Conservation (phyloP, 192 early-diverging fungal genomes). For the Coemansia sp. region DNA sequence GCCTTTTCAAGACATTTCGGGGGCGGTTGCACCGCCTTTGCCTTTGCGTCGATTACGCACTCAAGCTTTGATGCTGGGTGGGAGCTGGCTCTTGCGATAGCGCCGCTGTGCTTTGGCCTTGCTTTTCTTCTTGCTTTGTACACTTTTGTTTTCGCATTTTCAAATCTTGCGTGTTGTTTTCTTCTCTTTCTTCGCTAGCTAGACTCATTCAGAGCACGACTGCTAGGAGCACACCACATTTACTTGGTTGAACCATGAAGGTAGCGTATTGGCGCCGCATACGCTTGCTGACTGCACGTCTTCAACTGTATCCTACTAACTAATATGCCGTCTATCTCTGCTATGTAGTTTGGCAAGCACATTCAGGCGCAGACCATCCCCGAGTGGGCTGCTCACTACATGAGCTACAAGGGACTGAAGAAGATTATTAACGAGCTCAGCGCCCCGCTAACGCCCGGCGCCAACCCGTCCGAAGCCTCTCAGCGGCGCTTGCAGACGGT, state of each 20-base stretch:
- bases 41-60: background rate
- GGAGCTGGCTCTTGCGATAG: background rate
- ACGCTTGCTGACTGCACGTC: background rate
- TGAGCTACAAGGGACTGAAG: constrained; percentile 98
- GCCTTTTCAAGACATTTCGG: no score
- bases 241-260: background rate
- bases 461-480: constrained; percentile 35
- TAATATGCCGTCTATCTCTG: background rate
- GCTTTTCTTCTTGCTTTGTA: background rate
- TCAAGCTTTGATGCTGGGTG: background rate
- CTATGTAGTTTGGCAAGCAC: constrained; percentile 91
- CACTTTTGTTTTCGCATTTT: background rate
- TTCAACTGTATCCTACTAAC: background rate
- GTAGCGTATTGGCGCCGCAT: background rate
- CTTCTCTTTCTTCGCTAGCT: background rate
- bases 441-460: constrained; percentile 50
- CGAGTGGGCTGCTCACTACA: constrained; percentile 92
- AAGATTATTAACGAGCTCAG: constrained; percentile 86
- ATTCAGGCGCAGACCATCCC: constrained; percentile 87
- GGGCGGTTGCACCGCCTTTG: background rate
- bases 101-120: background rate
- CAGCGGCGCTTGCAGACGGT: constrained; percentile 68
- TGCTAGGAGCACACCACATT: background rate
- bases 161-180: constrained; percentile 2
- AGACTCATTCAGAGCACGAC: background rate